phyloP scores from a whole-genome alignment of 768 basidiomycete genomes.

The Grammothele lineata region DNA sequence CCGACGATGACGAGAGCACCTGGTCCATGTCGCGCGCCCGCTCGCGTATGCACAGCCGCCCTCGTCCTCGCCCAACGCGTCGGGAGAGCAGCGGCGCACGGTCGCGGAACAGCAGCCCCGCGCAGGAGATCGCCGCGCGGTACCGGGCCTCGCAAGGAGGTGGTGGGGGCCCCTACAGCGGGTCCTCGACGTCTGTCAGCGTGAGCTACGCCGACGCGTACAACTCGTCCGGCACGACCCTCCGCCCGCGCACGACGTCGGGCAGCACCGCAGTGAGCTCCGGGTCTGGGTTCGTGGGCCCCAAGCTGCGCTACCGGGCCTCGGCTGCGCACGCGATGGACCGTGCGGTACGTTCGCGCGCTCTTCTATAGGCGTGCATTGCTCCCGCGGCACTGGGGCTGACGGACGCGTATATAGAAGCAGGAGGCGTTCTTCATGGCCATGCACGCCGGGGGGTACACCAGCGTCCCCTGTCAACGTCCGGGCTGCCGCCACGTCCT shows the following conservation, averaged over 20 bases:
- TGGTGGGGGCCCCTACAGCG: neutral
- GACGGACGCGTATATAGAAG: neutral
- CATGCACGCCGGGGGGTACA: conserved; percentile 4
- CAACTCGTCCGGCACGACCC: too few species aligned
- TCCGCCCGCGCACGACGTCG: conserved; percentile 2
- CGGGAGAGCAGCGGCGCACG: too few species aligned
- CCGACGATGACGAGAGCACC: conserved; percentile 11
- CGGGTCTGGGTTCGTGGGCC: conserved; percentile 9
- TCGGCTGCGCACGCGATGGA: conserved; percentile 12
- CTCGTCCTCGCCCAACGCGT: too few species aligned
- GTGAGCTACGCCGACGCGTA: conserved; percentile 6
- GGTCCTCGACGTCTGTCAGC: conserved; percentile 2
- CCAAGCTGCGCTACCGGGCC: conserved; percentile 7
- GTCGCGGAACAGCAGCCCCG: conserved; percentile 13
- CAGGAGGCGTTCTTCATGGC: conserved; percentile 12
- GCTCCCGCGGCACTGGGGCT: too few species aligned
- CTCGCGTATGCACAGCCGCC: neutral
- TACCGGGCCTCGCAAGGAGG: conserved; percentile 11
- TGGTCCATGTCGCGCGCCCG: conserved; percentile 15
- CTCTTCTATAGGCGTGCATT: too few species aligned
- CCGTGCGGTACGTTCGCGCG: conserved; percentile 14
- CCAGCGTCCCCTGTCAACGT: conserved; percentile 14
- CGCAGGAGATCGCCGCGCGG: conserved; percentile 15
- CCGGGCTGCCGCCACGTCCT: conserved; percentile 16
- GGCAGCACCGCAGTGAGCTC: conserved; percentile 1